Conservation (phyloP, 176 grass and related monocot species). For the Ananas comosus region DNA sequence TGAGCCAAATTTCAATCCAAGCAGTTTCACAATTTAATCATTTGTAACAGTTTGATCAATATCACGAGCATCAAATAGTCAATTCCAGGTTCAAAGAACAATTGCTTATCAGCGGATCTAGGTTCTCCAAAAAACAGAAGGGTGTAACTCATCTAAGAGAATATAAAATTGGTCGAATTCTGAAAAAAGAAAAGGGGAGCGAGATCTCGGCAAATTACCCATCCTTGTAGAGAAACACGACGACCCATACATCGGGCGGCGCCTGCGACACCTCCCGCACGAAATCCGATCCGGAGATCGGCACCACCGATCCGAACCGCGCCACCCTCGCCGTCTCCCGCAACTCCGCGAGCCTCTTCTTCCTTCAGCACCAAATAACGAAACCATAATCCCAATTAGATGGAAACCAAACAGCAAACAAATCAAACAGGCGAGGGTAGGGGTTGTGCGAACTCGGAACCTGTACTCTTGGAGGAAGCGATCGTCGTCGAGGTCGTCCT, state of each 20-base stretch:
- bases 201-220: constrained; percentile 30
- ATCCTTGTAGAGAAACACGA: constrained; percentile 95
- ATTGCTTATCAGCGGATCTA: too few species aligned
- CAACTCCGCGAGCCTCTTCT: constrained; percentile 77
- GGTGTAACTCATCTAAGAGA: too few species aligned
- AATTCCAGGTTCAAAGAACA: too few species aligned
- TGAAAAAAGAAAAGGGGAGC: background rate
- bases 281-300: constrained; percentile 78
- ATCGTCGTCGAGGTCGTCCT: constrained; percentile 84
- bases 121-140: too few species aligned
- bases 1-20: too few species aligned
- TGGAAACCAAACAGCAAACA: background rate
- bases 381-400: background rate
- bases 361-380: constrained; percentile 33
- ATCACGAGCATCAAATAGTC: too few species aligned
- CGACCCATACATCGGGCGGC: constrained; percentile 78
- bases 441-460: constrained; percentile 8
- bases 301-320: constrained; percentile 47
- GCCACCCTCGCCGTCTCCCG: constrained; percentile 58
- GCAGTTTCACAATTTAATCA: too few species aligned
- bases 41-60: too few species aligned
- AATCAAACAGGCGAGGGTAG: background rate
- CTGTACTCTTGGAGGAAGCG: constrained; percentile 97
- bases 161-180: background rate
- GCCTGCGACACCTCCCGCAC: constrained; percentile 92